phyloP scores from a whole-genome alignment of 1,139 yeast species.

The Lodderomyces jiufengensis region DNA sequence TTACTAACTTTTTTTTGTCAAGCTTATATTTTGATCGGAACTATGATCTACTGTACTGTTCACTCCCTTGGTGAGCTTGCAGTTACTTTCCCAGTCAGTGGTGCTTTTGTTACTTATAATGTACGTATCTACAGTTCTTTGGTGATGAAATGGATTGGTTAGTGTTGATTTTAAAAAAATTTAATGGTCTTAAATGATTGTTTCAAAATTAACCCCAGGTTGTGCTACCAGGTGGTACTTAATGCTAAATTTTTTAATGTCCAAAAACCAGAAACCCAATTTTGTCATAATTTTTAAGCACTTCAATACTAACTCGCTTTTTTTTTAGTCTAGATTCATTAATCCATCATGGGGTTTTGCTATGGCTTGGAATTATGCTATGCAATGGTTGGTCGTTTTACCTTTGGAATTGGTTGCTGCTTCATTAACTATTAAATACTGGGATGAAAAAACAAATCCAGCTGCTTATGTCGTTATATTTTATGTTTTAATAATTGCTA shows the following conservation, averaged over 20 bases:
- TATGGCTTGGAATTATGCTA: constrained; percentile 70
- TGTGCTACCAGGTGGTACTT: too few species aligned
- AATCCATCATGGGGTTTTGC: constrained; percentile 78
- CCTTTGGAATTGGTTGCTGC: constrained; percentile 78
- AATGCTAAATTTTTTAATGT: too few species aligned
- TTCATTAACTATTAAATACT: constrained; percentile 63
- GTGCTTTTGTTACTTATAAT: constrained; percentile 68
- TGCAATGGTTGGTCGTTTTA: constrained; percentile 68
- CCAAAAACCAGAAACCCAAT: too few species aligned
- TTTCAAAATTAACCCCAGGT: too few species aligned
- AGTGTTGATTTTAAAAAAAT: too few species aligned
- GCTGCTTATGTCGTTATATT: constrained; percentile 74
- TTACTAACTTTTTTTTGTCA: too few species aligned
- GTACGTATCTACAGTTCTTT: too few species aligned
- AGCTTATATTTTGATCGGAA: constrained; percentile 49
- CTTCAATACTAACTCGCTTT: too few species aligned
- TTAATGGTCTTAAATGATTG: too few species aligned
- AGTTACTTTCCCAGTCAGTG: constrained; percentile 68
- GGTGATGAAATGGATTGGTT: too few species aligned
- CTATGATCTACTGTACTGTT: constrained; percentile 58
- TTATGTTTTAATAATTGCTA: constrained; percentile 50
- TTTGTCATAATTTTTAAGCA: too few species aligned
- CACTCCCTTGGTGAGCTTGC: constrained; percentile 73
- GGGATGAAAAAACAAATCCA: constrained; percentile 54
- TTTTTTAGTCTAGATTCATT: constrained; percentile 41